Conservation (phyloP, 2,329 filamentous ascomycete species). For the Fusarium irregulare region DNA sequence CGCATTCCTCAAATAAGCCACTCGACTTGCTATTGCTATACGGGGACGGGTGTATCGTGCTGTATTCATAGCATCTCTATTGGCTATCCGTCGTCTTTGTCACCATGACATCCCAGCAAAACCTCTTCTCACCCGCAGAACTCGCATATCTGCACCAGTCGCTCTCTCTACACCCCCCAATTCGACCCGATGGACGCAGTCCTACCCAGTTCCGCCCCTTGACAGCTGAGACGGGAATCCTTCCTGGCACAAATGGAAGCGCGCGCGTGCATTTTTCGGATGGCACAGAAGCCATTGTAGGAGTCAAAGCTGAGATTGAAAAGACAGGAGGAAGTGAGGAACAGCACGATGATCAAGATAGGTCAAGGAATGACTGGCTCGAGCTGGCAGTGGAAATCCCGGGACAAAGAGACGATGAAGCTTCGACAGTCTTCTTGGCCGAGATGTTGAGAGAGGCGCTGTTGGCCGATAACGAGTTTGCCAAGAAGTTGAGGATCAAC, state of each 20-base stretch:
- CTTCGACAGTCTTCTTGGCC: constrained; percentile 85
- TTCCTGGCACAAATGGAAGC: constrained; percentile 90
- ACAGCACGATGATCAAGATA: constrained; percentile 53
- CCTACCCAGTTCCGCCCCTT: constrained; percentile 91
- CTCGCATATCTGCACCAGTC: constrained; percentile 94
- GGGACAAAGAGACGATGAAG: constrained; percentile 89
- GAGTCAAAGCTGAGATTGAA: constrained; percentile 94
- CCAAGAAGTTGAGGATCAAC: constrained; percentile 85
- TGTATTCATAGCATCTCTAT: neutral
- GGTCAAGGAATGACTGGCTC: constrained; percentile 77
- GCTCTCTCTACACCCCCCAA: constrained; percentile 81
- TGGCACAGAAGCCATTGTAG: constrained; percentile 94
- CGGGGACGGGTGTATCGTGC: neutral
- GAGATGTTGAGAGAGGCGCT: constrained; percentile 91
- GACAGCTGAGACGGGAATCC: constrained; percentile 87
- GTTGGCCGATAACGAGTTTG: constrained; percentile 76
- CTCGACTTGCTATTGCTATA: neutral
- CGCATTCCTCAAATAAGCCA: neutral
- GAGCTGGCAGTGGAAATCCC: constrained; percentile 94
- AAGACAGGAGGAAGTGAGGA: constrained; percentile 62
- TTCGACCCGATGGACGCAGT: constrained; percentile 87
- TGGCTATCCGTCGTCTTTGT: neutral
- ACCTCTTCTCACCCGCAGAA: constrained; percentile 91
- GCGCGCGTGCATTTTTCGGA: constrained; percentile 94
- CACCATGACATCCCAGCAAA: constrained; percentile 74